Percentiles rank a stretch among this genome's conserved stretches.
Conservation (phyloP, 441 rosid species). For the Hura crepitans region DNA sequence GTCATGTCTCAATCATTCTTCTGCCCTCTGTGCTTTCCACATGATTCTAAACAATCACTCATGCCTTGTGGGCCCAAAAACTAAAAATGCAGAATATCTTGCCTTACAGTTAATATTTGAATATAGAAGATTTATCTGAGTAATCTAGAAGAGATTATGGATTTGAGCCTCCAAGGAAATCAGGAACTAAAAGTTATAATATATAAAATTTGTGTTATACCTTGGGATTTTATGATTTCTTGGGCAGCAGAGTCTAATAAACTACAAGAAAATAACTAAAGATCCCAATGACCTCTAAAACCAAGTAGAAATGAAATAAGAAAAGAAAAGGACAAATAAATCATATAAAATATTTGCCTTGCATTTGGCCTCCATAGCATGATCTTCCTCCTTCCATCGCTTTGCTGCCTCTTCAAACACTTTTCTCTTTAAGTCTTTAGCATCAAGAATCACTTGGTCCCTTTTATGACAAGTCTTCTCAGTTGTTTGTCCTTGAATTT, state of each 20-base stretch:
- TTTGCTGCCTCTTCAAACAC: conserved; percentile 42
- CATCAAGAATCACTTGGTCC: conserved; percentile 39
- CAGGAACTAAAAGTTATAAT: not conserved
- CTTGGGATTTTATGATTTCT: not conserved
- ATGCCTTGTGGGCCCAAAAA: not conserved
- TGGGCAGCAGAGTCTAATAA: not conserved
- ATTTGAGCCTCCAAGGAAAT: not conserved
- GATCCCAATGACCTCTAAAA: conserved; percentile 2
- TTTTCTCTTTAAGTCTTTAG: conserved; percentile 38
- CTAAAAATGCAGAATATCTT: conserved; percentile 5
- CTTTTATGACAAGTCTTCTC: conserved; percentile 33
- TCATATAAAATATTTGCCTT: conserved; percentile 38
- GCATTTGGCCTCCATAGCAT: conserved; percentile 65
- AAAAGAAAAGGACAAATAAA: conserved; percentile 13
- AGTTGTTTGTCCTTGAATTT: conserved; percentile 31
- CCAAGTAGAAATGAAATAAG: conserved; percentile 8
- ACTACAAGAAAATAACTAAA: not conserved
- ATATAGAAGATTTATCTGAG: not conserved
- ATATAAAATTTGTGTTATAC: not conserved
- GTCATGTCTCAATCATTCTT: not conserved
- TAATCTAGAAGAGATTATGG: not conserved
- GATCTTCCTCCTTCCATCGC: conserved; percentile 59
- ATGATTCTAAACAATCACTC: not conserved
- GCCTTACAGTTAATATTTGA: not conserved
- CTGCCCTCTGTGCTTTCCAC: not conserved